phyloP scores from a whole-genome alignment of 345 rosid species.

The Physaria fendleri region DNA sequence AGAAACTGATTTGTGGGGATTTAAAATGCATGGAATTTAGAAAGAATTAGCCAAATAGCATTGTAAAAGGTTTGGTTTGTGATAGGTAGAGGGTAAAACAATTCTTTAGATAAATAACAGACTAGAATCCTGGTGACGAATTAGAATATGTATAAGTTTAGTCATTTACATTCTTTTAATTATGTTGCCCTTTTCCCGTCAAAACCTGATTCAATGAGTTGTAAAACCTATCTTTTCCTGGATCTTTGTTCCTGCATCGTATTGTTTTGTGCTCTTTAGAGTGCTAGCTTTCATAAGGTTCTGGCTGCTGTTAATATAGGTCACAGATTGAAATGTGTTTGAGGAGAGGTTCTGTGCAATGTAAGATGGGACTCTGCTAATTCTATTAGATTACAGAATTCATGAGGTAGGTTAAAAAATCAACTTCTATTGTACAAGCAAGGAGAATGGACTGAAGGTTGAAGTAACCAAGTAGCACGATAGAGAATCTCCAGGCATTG shows the following conservation, averaged over 20 bases:
- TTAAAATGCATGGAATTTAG: not conserved
- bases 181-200: conserved; percentile 72
- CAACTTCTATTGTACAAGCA: not conserved
- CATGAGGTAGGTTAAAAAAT: not conserved
- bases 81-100: conserved; percentile 19
- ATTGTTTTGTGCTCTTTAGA: not conserved
- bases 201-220: conserved; percentile 97
- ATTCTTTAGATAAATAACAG: conserved; percentile 10
- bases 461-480: conserved; percentile 16
- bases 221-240: not conserved
- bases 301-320: not conserved
- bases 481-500: conserved; percentile 2
- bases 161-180: conserved; percentile 40
- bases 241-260: conserved; percentile 1
- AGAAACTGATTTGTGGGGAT: not conserved
- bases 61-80: conserved; percentile 14
- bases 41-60: conserved; percentile 16
- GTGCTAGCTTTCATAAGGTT: not conserved
- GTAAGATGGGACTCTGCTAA: not conserved
- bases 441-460: conserved; percentile 4
- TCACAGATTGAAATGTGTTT: not conserved
- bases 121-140: conserved; percentile 1
- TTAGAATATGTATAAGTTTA: conserved; percentile 5
- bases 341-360: not conserved
- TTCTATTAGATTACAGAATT: not conserved